These are phyloP conservation scores for Fusarium domesticum DNA, from an alignment of 2,329 filamentous ascomycete genomes.

Conservation along the genomic window DNA sequence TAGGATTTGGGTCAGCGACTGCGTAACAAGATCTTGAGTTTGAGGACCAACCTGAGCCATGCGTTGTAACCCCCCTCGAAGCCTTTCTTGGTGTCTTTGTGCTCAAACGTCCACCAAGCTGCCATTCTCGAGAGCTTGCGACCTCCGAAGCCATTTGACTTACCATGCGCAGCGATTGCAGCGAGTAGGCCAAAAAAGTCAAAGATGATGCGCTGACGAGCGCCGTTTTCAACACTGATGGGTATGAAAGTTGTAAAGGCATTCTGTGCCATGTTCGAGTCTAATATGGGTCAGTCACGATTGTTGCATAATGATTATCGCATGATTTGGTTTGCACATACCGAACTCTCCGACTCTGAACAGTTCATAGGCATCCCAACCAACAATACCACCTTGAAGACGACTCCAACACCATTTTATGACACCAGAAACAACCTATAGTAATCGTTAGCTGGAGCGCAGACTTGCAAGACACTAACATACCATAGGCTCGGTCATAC, in stretches of 20 bases:
- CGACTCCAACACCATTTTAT: slow-evolving; percentile 99
- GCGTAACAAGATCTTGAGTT: slow-evolving; percentile 4
- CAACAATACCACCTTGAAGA: slow-evolving; percentile 84
- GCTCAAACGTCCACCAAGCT: slow-evolving; percentile 98
- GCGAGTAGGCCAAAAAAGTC: slow-evolving; percentile 94
- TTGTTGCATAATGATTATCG: slow-evolving; percentile 1
- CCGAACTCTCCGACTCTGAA: slow-evolving; percentile 94
- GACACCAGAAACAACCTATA: slow-evolving; percentile 84
- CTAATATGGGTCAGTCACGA: slow-evolving; percentile 45
- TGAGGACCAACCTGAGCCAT: slow-evolving; percentile 61
- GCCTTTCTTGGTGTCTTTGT: slow-evolving; percentile 78
- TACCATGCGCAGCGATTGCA: slow-evolving; percentile 87
- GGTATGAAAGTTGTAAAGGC: slow-evolving; percentile 97
- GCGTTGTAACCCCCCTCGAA: slow-evolving; percentile 92
- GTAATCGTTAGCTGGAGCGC: slow-evolving; percentile 22
- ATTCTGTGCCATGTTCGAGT: slow-evolving; percentile 86
- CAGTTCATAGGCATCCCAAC: slow-evolving; percentile 94
- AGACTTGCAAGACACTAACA: slow-evolving; percentile 26
- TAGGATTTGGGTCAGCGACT: slow-evolving; percentile 36
- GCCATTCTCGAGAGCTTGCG: slow-evolving; percentile 93
- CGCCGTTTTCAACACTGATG: slow-evolving; percentile 82
- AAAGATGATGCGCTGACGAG: slow-evolving; percentile 84
- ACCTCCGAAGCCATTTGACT: slow-evolving; percentile 87
- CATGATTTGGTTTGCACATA: slow-evolving; percentile 35
- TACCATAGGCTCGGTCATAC: slow-evolving; percentile 93